A percentile compares a stretch with the other conserved stretches of the same genome.
Conservation (phyloP, 106 monocot species). For the Apostasia ramifera region DNA sequence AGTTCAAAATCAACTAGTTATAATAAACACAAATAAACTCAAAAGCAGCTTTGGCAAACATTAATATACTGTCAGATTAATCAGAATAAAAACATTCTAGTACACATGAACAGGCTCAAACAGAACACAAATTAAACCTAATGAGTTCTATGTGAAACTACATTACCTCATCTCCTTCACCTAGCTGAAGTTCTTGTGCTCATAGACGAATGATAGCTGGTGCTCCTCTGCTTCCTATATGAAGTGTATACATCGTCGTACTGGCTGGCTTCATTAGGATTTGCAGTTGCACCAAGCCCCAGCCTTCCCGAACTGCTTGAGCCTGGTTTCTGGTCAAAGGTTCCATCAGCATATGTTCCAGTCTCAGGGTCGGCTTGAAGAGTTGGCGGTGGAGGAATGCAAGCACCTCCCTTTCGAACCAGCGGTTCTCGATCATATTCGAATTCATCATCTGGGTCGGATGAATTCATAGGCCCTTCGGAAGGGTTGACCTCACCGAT, state of each 20-base stretch:
- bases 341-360: constrained; percentile 66
- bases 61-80: no score
- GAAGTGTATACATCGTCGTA: constrained; percentile 93
- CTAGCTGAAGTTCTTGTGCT: constrained; percentile 57
- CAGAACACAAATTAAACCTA: no score
- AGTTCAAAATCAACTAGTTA: no score
- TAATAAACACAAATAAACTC: no score
- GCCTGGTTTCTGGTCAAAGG: constrained; percentile 46
- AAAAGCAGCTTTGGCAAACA: no score
- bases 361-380: constrained; percentile 79
- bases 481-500: constrained; percentile 93
- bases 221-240: constrained; percentile 89
- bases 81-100: no score
- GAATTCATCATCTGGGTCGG: constrained; percentile 31
- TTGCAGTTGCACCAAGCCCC: constrained; percentile 79
- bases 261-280: constrained; percentile 80
- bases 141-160: no score
- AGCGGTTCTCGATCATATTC: constrained; percentile 58
- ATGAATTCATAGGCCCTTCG: constrained; percentile 48
- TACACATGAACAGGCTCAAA: no score
- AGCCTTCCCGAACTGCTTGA: constrained; percentile 44
- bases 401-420: constrained; percentile 74
- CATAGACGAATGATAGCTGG: constrained; percentile 88
- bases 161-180: constrained; percentile 14
- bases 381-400: constrained; percentile 83